These are phyloP conservation scores for Dissoconium aciculare DNA, from an alignment of 2,329 filamentous ascomycete genomes.

Conservation along the genomic window DNA sequence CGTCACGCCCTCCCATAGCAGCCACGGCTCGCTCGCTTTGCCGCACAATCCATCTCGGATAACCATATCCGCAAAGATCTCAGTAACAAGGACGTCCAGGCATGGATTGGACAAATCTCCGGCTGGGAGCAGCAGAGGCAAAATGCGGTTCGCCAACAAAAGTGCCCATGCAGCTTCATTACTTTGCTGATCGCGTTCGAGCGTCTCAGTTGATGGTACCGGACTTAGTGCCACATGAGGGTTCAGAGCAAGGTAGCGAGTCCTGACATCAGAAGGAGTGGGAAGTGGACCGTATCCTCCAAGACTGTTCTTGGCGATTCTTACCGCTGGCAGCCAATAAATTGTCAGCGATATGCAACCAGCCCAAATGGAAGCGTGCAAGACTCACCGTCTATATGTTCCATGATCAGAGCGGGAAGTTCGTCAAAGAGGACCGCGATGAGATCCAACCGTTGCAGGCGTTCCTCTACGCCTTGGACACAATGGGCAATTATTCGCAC, in stretches of 20 bases:
- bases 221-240: slow-evolving; percentile 71
- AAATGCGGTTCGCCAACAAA: slow-evolving; percentile 64
- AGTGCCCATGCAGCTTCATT: slow-evolving; percentile 79
- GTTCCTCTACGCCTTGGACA: slow-evolving; percentile 73
- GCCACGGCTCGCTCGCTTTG: slow-evolving; percentile 73
- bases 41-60: slow-evolving; percentile 67
- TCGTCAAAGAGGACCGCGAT: slow-evolving; percentile 76
- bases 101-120: slow-evolving; percentile 85
- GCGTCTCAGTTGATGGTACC: slow-evolving; percentile 39
- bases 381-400: slow-evolving; percentile 59
- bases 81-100: slow-evolving; percentile 65
- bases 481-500: slow-evolving; percentile 86
- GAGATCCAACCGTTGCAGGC: slow-evolving; percentile 66
- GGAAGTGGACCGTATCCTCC: too few relatives aligned
- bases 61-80: slow-evolving; percentile 82
- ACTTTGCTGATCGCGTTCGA: slow-evolving; percentile 44
- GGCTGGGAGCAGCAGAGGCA: slow-evolving; percentile 75
- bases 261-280: slow-evolving; percentile 6
- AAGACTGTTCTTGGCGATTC: slow-evolving; percentile 11
- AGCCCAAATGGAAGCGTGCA: too few relatives aligned
- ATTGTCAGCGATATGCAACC: too few relatives aligned
- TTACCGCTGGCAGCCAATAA: slow-evolving; percentile 18
- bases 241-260: slow-evolving; percentile 60
- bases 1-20: slow-evolving; percentile 70
- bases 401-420: slow-evolving; percentile 64